Conservation (phyloP, 2,329 filamentous ascomycete genomes). For the Phialophora tarda region DNA sequence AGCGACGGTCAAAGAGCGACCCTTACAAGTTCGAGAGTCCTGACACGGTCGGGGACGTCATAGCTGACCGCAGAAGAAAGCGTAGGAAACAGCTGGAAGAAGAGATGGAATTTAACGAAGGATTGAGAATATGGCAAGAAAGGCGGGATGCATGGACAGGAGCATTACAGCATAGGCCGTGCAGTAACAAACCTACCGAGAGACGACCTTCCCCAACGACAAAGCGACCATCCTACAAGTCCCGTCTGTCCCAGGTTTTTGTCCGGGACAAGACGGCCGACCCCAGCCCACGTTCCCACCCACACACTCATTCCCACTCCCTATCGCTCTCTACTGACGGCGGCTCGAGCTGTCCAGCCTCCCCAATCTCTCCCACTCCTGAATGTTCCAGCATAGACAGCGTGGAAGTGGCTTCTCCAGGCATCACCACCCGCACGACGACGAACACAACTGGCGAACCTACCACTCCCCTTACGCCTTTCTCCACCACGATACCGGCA, state of each 20-base stretch:
- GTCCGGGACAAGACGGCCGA: conserved; percentile 7
- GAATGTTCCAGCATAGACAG: conserved; percentile 28
- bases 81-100: conserved; percentile 64
- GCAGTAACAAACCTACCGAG: conserved; percentile 12
- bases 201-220: conserved; percentile 13
- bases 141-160: conserved; percentile 85
- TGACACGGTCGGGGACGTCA: conserved; percentile 48
- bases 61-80: conserved; percentile 60
- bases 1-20: conserved; percentile 34
- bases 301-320: conserved; percentile 13
- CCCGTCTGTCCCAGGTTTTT: conserved; percentile 23
- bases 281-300: conserved; percentile 4
- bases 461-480: conserved; percentile 34
- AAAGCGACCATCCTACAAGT: conserved; percentile 21
- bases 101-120: conserved; percentile 78
- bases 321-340: conserved; percentile 3
- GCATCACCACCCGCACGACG: conserved; percentile 7
- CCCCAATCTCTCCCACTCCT: conserved; percentile 17
- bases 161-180: conserved; percentile 56
- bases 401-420: conserved; percentile 11
- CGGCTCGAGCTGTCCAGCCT: conserved; percentile 16
- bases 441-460: conserved; percentile 13
- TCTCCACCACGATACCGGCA: conserved; percentile 52
- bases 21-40: conserved; percentile 50
- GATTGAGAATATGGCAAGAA: conserved; percentile 77